Evolutionary conservation across 2,329 filamentous ascomycete genomes (phyloP).

Genomic region (Venturia carpophila): DNA sequence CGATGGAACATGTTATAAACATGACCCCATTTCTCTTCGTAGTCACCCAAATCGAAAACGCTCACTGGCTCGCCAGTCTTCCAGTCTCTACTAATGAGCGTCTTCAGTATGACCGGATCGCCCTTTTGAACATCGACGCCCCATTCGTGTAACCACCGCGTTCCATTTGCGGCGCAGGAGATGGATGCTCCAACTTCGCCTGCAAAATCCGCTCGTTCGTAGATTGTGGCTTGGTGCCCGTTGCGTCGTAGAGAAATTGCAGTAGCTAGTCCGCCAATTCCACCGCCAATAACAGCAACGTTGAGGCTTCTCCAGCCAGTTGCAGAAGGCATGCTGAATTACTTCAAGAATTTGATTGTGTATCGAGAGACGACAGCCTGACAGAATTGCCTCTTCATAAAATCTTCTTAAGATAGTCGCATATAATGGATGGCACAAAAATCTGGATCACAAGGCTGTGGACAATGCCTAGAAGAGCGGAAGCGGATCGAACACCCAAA

Average conservation of each 20-base stretch:
- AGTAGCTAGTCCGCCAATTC: slow-evolving; percentile 24
- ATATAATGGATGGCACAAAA: background rate
- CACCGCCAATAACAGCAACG: slow-evolving; percentile 23
- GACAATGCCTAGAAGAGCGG: background rate
- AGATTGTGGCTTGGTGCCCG: slow-evolving; percentile 27
- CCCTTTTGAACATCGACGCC: slow-evolving; percentile 49
- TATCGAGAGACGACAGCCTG: background rate
- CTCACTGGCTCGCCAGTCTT: slow-evolving; percentile 31
- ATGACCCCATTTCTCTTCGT: slow-evolving; percentile 43
- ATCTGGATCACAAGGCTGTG: background rate
- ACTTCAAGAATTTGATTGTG: background rate
- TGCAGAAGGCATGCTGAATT: slow-evolving; percentile 1
- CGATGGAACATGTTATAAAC: slow-evolving; percentile 49
- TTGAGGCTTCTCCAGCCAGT: slow-evolving; percentile 17
- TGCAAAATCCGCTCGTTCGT: slow-evolving; percentile 49
- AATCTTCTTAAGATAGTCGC: background rate
- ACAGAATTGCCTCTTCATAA: background rate
- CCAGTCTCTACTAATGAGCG: slow-evolving; percentile 32
- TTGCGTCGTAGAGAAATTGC: slow-evolving; percentile 23
- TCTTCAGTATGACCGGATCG: slow-evolving; percentile 32
- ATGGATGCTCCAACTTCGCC: slow-evolving; percentile 54
- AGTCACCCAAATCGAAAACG: slow-evolving; percentile 30
- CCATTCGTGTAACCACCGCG: slow-evolving; percentile 60
- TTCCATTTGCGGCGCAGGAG: slow-evolving; percentile 53
- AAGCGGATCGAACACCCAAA: background rate